Base-by-base conservation (phyloP, 140 eudicot species). In the Erigeron philadelphicus region DNA sequence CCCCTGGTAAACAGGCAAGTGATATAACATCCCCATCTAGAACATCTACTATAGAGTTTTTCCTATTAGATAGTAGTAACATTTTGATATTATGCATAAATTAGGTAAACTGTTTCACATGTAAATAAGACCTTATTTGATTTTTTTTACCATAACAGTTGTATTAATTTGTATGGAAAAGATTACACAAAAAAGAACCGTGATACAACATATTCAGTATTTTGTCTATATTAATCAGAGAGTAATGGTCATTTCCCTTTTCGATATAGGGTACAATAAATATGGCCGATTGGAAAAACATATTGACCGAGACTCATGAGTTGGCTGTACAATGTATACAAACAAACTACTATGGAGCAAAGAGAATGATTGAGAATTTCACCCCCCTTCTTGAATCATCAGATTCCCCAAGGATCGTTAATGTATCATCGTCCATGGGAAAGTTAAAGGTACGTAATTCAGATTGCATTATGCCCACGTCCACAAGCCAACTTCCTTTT, bases 261-360 rank as follows among this genome's bases (percentile, higher is more conserved):
- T 23, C 5, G n/a, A 60, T 67, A 72, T 11, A 78, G 78, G 63
- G 63, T 50, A 6, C 54, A 1, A 77, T 49, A 64, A 38, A 53
- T 42, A 72, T 54, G 38, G 43, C 40, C 1, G 64, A 68, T 3
- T 75, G 61, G 79, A 31, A 9, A 13, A 75, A 73, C 23, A 67
- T 48, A 48, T 7, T 64, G 9, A 60, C 46, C 0, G 64, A 82
- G 70, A 61, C 81, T 8, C 64, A 71, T 47, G 83, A 76, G 47
- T 72, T 72, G 70, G 67, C 84, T 25, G 81, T 76, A 78, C 78
- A 79, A 74, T 81, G 87, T 68, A 3, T 81, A 40, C 62, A 81
- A 71, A 86, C 83, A 61, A 81, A 83, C 54, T 83, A 80, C 68
- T 73, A 75, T 74, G 88, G 88, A 2, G 82, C 72, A 0, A 81